These are phyloP conservation scores for Russula olivacea DNA, from an alignment of 768 basidiomycete genomes.

Conservation along the genomic window DNA sequence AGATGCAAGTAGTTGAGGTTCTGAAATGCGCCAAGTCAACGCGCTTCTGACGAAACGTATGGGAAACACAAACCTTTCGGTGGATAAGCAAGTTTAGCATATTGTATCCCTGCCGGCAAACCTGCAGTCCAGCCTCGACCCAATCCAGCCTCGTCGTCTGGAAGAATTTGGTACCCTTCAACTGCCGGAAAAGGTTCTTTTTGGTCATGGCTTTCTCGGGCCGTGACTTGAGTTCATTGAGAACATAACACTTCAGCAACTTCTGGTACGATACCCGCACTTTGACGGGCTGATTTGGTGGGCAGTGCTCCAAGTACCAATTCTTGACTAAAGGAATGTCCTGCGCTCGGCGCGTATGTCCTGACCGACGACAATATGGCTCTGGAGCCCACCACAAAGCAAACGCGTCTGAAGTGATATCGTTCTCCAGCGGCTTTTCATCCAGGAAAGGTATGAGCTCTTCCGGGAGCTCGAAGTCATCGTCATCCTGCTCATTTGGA, in stretches of 20 bases:
- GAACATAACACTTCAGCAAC: conserved; percentile 88
- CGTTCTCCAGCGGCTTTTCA: conserved; percentile 75
- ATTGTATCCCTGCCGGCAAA: conserved; percentile 98
- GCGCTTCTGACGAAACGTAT: not conserved
- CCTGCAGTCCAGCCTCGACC: conserved; percentile 98
- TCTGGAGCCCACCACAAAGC: conserved; percentile 98
- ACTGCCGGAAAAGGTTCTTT: conserved; percentile 92
- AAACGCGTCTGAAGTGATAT: conserved; percentile 92
- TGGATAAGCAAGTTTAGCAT: conserved; percentile 99
- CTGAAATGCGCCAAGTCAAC: conserved; percentile 34
- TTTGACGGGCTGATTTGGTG: conserved; percentile 93
- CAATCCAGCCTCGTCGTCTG: conserved; percentile 96
- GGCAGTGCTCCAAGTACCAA: conserved; percentile 98
- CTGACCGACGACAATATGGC: conserved; percentile 89
- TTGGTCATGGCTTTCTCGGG: conserved; percentile 97
- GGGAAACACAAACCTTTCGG: conserved; percentile 62
- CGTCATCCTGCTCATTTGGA: conserved; percentile 76
- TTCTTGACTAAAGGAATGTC: conserved; percentile 95
- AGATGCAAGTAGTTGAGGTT: conserved; percentile 91
- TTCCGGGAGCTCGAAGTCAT: conserved; percentile 82
- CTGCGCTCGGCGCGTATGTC: conserved; percentile 89
- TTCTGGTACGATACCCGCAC: conserved; percentile 99
- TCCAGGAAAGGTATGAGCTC: conserved; percentile 73
- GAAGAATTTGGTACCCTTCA: conserved; percentile 99
- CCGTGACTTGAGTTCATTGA: conserved; percentile 87